These are phyloP conservation scores for Vicia villosa DNA, from an alignment of 306 rosid genomes.

Conservation along the genomic window DNA sequence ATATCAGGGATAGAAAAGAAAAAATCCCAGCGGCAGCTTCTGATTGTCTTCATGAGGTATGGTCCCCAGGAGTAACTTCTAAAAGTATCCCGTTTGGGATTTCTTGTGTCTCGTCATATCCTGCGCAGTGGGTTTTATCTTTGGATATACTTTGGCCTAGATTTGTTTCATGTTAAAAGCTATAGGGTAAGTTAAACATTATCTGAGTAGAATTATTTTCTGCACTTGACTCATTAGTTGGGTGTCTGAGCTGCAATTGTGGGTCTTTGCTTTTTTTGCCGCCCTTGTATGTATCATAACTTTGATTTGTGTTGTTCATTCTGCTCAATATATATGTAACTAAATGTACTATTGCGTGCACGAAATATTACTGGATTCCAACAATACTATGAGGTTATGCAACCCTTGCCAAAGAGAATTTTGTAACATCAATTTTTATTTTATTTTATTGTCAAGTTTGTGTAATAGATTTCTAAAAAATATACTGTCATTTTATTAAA, in stretches of 20 bases:
- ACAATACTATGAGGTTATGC: slow-evolving; percentile 45
- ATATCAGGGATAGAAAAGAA: slow-evolving; percentile 96
- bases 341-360: slow-evolving; percentile 32
- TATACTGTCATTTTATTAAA: too few species aligned
- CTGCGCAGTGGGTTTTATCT: slow-evolving; percentile 42
- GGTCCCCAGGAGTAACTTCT: slow-evolving; percentile 35
- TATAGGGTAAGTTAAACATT: slow-evolving; percentile 46
- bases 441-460: background rate
- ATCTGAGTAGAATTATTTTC: slow-evolving; percentile 43
- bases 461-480: slow-evolving; percentile 35
- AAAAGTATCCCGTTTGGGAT: slow-evolving; percentile 38
- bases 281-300: slow-evolving; percentile 54
- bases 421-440: slow-evolving; percentile 28
- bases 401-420: slow-evolving; percentile 42
- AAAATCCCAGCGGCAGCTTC: slow-evolving; percentile 87
- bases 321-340: slow-evolving; percentile 53
- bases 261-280: slow-evolving; percentile 36
- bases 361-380: slow-evolving; percentile 29
- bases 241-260: slow-evolving; percentile 42
- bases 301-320: slow-evolving; percentile 43
- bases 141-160: slow-evolving; percentile 48
- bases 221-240: slow-evolving; percentile 21
- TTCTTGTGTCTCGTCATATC: slow-evolving; percentile 35
- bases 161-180: slow-evolving; percentile 47
- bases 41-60: slow-evolving; percentile 71